phyloP scores from a whole-genome alignment of 352 stramenopile genomes.

The Phytophthora multivora region DNA sequence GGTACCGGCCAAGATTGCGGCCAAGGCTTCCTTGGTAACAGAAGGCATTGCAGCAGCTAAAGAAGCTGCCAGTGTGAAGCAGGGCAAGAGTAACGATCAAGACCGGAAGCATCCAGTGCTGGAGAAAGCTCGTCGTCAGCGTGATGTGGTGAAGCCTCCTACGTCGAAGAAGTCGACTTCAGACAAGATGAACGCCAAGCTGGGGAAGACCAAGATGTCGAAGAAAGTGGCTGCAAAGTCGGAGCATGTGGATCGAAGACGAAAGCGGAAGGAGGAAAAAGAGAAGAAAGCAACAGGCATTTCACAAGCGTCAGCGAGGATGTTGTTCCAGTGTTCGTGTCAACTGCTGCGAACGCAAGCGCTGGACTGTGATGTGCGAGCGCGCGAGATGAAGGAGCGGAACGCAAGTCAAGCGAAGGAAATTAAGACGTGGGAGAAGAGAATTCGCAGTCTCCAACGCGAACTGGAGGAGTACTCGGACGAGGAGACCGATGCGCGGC shows the following conservation, averaged over 20 bases:
- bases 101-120: not conserved
- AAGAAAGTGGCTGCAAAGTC: slow-evolving; percentile 23
- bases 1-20: not conserved
- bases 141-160: not conserved
- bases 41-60: slow-evolving; percentile 3
- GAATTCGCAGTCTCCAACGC: slow-evolving; percentile 34
- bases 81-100: not conserved
- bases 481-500: not conserved
- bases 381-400: slow-evolving; percentile 48
- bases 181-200: slow-evolving; percentile 2
- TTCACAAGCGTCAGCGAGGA: slow-evolving; percentile 33
- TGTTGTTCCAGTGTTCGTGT: slow-evolving; percentile 53
- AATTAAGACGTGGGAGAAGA: slow-evolving; percentile 47
- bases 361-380: slow-evolving; percentile 55
- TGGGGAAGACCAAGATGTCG: not conserved
- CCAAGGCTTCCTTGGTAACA: not conserved
- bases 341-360: slow-evolving; percentile 38
- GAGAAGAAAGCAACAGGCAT: slow-evolving; percentile 5
- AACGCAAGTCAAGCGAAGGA: slow-evolving; percentile 31
- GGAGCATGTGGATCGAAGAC: slow-evolving; percentile 11
- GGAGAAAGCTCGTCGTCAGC: not conserved
- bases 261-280: slow-evolving; percentile 23
- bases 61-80: not conserved
- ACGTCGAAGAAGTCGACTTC: not conserved
- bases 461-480: slow-evolving; percentile 35